phyloP scores from a whole-genome alignment of 352 stramenopile species.

The Blastocystis sp. region DNA sequence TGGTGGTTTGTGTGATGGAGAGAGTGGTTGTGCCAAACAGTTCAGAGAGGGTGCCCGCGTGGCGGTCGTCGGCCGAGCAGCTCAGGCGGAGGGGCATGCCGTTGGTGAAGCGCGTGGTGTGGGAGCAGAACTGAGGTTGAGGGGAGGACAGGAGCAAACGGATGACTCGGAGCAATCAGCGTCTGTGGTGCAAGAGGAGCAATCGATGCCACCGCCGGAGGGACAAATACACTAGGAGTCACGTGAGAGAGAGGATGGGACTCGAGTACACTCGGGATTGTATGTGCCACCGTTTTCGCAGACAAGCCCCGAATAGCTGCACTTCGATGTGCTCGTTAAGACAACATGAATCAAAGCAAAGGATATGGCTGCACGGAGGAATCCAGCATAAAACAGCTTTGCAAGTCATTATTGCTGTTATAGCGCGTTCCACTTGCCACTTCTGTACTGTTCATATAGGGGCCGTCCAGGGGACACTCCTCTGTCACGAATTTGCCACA shows the following conservation, averaged over 20 bases:
- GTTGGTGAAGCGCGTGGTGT: background rate
- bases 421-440: background rate
- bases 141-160: background rate
- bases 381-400: conserved; percentile 46
- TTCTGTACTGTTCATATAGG: conserved; percentile 30
- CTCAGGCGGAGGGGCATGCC: background rate
- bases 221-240: conserved; percentile 35
- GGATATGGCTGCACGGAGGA: conserved; percentile 1
- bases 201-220: conserved; percentile 45
- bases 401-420: conserved; percentile 43
- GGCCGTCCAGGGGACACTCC: conserved; percentile 31
- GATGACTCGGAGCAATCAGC: background rate
- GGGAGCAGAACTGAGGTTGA: background rate
- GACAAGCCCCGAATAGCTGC: background rate
- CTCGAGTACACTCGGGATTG: conserved; percentile 53
- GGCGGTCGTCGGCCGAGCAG: background rate
- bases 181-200: conserved; percentile 17
- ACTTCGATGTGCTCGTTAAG: background rate
- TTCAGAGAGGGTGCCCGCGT: background rate
- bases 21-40: conserved; percentile 5
- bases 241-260: background rate
- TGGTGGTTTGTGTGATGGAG: background rate
- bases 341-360: background rate
- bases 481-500: background rate
- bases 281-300: conserved; percentile 22